phyloP scores from a whole-genome alignment of 108 stramenopile species.

The Phaeodactylum tricornutum region DNA sequence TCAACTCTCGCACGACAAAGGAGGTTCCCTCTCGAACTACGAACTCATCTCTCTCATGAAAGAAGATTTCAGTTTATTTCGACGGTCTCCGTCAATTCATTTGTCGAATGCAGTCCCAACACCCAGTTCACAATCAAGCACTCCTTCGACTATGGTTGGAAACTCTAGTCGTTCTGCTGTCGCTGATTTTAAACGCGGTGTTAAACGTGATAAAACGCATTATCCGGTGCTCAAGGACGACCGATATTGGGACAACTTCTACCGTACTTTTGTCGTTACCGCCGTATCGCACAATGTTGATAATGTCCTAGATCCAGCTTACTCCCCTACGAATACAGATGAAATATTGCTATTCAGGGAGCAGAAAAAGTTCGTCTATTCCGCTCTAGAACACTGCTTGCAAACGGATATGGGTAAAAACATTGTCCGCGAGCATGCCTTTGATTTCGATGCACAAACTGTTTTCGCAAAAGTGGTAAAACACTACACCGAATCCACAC shows the following conservation, averaged over 20 bases:
- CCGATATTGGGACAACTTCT: conserved; percentile 3
- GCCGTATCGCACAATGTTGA: conserved; percentile 3
- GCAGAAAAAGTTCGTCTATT: background rate
- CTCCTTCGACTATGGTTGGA: no score
- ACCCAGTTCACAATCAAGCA: no score
- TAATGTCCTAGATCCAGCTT: conserved; percentile 3
- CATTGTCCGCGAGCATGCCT: conserved; percentile 1
- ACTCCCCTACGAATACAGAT: conserved; percentile 1
- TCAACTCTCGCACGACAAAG: no score
- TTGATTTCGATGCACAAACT: conserved; percentile 5
- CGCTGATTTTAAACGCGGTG: conserved; percentile 4
- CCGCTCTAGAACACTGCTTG: background rate
- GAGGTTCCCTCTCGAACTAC: no score
- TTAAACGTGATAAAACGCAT: conserved; percentile 11
- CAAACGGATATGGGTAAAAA: background rate
- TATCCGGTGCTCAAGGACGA: conserved; percentile 12
- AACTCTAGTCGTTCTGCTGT: no score
- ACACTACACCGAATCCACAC: background rate
- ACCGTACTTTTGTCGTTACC: background rate
- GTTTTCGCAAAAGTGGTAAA: background rate
- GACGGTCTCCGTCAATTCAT: no score
- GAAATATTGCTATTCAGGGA: background rate
- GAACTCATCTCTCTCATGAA: no score
- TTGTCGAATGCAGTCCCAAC: no score
- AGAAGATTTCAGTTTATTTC: no score